Conservation (phyloP, 495 filamentous ascomycete genomes). For the Wilcoxina mikolae region DNA sequence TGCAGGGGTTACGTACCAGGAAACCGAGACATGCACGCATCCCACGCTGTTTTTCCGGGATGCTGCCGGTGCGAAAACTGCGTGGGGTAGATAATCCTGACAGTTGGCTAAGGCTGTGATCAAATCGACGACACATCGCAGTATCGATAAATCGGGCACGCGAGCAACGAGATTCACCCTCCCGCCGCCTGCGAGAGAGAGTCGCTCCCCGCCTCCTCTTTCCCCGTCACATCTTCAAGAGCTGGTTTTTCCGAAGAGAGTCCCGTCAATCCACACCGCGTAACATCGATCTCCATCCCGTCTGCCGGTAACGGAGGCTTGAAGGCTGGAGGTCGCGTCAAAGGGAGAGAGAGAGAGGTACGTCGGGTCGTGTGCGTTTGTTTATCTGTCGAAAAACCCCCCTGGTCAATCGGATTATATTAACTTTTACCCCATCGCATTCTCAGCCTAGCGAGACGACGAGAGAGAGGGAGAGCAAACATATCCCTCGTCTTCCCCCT, state of each 20-base stretch:
- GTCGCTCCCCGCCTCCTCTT: no score
- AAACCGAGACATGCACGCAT: neutral
- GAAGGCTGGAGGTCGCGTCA: neutral
- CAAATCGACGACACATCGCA: neutral
- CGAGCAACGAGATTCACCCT: neutral
- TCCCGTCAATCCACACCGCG: neutral
- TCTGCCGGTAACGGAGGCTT: neutral
- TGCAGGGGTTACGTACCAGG: neutral
- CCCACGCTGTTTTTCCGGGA: conserved; percentile 4
- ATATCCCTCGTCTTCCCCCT: neutral
- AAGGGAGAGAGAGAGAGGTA: no score
- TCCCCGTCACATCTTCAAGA: no score
- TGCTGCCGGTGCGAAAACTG: neutral
- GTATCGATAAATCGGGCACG: neutral
- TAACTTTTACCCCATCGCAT: neutral
- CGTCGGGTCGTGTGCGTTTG: neutral
- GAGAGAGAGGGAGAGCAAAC: neutral
- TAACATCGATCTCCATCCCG: neutral
- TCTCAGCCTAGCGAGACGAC: neutral
- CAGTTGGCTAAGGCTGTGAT: neutral
- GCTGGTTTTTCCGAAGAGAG: neutral
- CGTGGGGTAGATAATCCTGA: conserved; percentile 2
- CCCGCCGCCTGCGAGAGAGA: no score
- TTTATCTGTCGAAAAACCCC: no score
- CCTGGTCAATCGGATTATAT: no score